phyloP scores from a whole-genome alignment of 805 yeast genomes.

The Starmerella davenportii region DNA sequence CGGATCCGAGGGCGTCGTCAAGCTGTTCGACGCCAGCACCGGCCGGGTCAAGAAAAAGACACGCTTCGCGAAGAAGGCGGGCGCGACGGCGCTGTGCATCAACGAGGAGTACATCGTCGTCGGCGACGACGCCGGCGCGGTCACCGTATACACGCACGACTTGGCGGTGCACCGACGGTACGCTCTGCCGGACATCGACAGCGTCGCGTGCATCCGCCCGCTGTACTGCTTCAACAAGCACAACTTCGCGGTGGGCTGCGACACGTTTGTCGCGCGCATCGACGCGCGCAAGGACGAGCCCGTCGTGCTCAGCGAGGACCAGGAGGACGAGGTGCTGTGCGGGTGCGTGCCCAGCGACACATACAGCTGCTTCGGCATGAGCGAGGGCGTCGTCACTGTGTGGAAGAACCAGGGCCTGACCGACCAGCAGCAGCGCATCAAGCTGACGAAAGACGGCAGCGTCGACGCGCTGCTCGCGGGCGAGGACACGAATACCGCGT shows the following conservation, averaged over 20 bases:
- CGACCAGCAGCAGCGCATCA: constrained; percentile 68
- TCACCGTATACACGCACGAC: constrained; percentile 42
- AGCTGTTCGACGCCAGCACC: constrained; percentile 48
- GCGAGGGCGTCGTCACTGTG: constrained; percentile 71
- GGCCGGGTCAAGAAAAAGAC: constrained; percentile 60
- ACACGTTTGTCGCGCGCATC: constrained; percentile 60
- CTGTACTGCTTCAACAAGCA: constrained; percentile 57
- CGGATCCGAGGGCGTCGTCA: constrained; percentile 66
- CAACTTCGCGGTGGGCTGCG: constrained; percentile 63
- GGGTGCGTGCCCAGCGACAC: constrained; percentile 49
- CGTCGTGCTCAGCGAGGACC: constrained; percentile 58
- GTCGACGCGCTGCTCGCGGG: constrained; percentile 48
- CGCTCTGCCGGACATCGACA: constrained; percentile 46
- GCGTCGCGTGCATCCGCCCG: constrained; percentile 36
- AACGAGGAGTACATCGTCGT: constrained; percentile 23
- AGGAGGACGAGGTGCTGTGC: constrained; percentile 78
- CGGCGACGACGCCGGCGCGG: constrained; percentile 52
- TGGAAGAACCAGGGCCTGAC: constrained; percentile 50
- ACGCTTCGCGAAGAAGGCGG: constrained; percentile 8
- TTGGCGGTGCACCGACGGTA: constrained; percentile 35
- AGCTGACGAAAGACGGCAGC: constrained; percentile 44
- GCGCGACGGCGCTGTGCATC: constrained; percentile 18
- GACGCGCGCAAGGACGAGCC: constrained; percentile 55
- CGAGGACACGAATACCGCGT: constrained; percentile 22
- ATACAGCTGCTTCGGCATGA: constrained; percentile 65